These are phyloP conservation scores for Dictyostelium citrinum DNA, from an alignment of 78 protist species.

Conservation along the genomic window DNA sequence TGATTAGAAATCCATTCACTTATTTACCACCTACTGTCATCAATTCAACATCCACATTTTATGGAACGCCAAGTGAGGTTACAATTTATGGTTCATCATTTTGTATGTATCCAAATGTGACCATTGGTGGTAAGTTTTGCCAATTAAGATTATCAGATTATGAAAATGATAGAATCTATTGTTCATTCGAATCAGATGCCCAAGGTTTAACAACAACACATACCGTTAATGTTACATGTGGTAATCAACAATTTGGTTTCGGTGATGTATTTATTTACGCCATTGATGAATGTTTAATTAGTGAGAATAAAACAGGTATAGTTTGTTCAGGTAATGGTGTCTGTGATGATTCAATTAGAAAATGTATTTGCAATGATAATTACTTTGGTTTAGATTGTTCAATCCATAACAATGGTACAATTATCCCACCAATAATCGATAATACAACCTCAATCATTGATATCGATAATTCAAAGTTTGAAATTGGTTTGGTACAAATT, in stretches of 20 bases:
- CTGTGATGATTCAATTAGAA: background rate
- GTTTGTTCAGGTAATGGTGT: background rate
- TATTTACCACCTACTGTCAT: background rate
- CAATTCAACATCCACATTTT: background rate
- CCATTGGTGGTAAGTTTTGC: background rate
- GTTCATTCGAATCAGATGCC: background rate
- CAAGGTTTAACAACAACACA: background rate
- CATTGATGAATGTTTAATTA: background rate
- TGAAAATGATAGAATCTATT: background rate
- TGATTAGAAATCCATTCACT: background rate
- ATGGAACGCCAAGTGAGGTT: background rate
- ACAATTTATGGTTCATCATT: background rate
- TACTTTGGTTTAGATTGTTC: background rate
- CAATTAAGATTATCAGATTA: background rate
- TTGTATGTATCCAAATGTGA: background rate
- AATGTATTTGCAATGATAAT: background rate
- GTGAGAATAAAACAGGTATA: background rate
- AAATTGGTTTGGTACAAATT: conserved; percentile 6
- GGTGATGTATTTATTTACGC: background rate
- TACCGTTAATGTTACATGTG: background rate
- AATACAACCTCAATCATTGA: background rate
- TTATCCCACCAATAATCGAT: background rate
- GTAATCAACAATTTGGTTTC: background rate
- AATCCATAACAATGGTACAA: background rate
- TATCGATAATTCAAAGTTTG: conserved; percentile 15